Conservation (phyloP, 106 monocot species). For the Cymbidium sinense region DNA sequence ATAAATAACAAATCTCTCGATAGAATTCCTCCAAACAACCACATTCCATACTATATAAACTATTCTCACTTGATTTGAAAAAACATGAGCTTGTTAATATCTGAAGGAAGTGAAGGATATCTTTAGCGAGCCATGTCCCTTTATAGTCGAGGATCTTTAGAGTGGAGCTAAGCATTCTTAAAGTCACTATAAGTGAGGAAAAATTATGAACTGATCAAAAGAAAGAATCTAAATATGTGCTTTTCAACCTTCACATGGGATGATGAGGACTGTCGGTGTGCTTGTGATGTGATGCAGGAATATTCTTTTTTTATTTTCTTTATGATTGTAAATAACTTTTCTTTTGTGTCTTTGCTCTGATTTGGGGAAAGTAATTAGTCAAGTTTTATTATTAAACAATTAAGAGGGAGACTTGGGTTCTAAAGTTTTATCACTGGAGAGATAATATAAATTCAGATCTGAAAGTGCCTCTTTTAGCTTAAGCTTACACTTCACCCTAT, state of each 20-base stretch:
- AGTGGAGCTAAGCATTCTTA: no score
- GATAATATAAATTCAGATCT: no score
- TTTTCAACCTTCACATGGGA: conserved; percentile 29
- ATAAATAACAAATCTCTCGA: no score
- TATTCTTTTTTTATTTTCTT: conserved; percentile 13
- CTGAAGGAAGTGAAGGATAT: no score
- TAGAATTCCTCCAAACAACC: no score
- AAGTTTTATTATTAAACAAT: neutral
- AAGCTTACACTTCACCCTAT: no score
- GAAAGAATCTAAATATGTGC: conserved; percentile 14
- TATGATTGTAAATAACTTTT: neutral
- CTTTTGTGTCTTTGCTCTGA: neutral
- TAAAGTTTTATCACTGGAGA: neutral
- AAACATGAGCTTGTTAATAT: no score
- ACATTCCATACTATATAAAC: no score
- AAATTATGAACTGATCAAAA: neutral
- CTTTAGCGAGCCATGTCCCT: no score
- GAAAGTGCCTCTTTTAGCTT: no score
- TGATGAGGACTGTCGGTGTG: conserved; percentile 17
- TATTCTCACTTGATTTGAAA: neutral
- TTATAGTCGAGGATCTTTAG: no score
- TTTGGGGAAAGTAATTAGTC: neutral
- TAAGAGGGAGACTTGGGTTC: neutral
- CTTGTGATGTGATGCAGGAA: conserved; percentile 32
- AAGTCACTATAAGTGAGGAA: no score